A percentile compares a stretch with the other conserved stretches of the same genome.
Conservation (phyloP, 2,329 filamentous ascomycete genomes). For the Fusarium virguliforme region DNA sequence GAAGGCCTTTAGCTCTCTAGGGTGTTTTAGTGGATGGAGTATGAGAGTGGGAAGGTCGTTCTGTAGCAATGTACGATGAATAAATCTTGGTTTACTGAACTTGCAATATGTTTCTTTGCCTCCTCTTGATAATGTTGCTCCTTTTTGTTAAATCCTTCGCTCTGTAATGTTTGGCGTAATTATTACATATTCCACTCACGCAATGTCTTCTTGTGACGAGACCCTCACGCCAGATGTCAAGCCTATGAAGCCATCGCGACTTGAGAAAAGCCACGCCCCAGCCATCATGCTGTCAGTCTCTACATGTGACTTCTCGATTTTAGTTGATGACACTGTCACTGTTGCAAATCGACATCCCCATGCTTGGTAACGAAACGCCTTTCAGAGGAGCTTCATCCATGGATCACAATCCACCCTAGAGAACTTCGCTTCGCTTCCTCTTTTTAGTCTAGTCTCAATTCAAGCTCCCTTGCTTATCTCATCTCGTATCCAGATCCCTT, state of each 20-base stretch:
- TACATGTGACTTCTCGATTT: background rate
- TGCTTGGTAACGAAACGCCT: background rate
- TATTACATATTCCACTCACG: no score
- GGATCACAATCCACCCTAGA: background rate
- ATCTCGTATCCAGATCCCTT: background rate
- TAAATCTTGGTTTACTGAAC: background rate
- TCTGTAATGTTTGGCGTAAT: no score
- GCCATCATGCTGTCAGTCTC: no score
- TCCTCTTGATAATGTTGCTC: background rate
- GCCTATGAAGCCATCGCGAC: no score
- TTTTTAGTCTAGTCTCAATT: slow-evolving; percentile 46
- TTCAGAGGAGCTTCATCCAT: background rate
- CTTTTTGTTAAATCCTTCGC: no score
- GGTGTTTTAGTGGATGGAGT: background rate
- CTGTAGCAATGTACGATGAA: background rate
- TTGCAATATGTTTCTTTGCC: no score
- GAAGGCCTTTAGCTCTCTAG: background rate
- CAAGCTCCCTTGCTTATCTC: background rate
- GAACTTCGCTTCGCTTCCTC: background rate
- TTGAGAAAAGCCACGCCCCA: no score
- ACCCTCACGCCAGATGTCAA: no score
- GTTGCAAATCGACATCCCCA: background rate
- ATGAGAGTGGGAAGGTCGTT: background rate
- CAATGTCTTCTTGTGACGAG: no score
- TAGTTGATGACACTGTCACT: background rate